Conservation (phyloP, 768 basidiomycete genomes). For the Kwoniella botswanensis region DNA sequence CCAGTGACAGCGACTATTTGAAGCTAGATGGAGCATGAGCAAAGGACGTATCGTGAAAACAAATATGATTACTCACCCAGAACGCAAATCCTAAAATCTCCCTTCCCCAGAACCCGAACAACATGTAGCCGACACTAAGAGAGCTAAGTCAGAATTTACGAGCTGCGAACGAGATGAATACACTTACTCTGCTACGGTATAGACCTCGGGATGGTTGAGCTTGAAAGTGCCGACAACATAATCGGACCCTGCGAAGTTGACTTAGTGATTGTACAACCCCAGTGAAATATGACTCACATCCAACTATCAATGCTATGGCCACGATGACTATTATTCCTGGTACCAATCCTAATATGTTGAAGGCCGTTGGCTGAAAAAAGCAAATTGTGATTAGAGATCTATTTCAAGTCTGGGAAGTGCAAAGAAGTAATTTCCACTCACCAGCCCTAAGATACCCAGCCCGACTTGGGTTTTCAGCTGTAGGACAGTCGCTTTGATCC, state of each 20-base stretch:
- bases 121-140: slow-evolving; percentile 39
- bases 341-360: slow-evolving; percentile 23
- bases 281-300: slow-evolving; percentile 25
- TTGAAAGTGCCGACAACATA: slow-evolving; percentile 50
- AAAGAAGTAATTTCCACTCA: slow-evolving; percentile 1
- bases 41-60: no score
- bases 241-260: slow-evolving; percentile 32
- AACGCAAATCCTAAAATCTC: slow-evolving; percentile 42
- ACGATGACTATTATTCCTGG: slow-evolving; percentile 34
- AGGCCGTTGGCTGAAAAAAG: slow-evolving; percentile 25
- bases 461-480: slow-evolving; percentile 45
- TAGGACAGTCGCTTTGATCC: slow-evolving; percentile 37
- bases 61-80: slow-evolving; percentile 27
- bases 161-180: background rate
- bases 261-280: no score
- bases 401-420: background rate
- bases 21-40: slow-evolving; percentile 17
- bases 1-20: slow-evolving; percentile 21
- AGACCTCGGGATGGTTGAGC: slow-evolving; percentile 50
- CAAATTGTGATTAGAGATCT: background rate
- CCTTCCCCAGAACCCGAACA: slow-evolving; percentile 38
- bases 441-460: slow-evolving; percentile 40
- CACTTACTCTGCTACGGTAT: slow-evolving; percentile 34
- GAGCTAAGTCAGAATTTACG: background rate
- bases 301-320: slow-evolving; percentile 37